A percentile compares a stretch with the other conserved stretches of the same genome.
Conservation (phyloP, 2,329 filamentous ascomycete species). For the Colletotrichum siamense region DNA sequence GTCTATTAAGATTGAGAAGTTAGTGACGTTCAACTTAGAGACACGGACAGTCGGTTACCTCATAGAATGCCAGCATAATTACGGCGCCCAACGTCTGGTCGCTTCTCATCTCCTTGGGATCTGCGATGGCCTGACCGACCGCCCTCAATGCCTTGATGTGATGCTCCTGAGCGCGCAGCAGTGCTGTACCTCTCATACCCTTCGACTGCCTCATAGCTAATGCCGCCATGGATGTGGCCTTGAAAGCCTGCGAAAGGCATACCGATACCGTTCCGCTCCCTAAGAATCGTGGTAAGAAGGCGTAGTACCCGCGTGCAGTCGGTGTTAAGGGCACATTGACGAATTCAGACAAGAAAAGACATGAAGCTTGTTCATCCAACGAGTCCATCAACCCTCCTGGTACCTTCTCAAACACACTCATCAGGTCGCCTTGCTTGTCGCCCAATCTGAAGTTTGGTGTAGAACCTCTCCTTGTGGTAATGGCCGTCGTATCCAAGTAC, state of each 20-base stretch:
- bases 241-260: slow-evolving; percentile 16
- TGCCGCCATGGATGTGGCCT: slow-evolving; percentile 20
- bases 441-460: background rate
- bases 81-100: slow-evolving; percentile 22
- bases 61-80: slow-evolving; percentile 22
- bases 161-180: slow-evolving; percentile 17
- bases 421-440: background rate
- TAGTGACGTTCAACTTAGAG: rapidly evolving
- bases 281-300: slow-evolving; percentile 15
- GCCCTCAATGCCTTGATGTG: slow-evolving; percentile 18
- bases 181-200: background rate
- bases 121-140: slow-evolving; percentile 12
- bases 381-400: slow-evolving; percentile 3
- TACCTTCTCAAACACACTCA: slow-evolving; percentile 5
- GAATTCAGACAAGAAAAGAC: slow-evolving; percentile 21
- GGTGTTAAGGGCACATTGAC: slow-evolving; percentile 14
- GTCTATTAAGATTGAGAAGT: background rate
- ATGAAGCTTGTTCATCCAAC: slow-evolving; percentile 20
- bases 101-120: slow-evolving; percentile 9
- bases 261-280: slow-evolving; percentile 7
- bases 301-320: slow-evolving; percentile 13
- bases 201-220: slow-evolving; percentile 16
- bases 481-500: background rate
- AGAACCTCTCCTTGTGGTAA: background rate
- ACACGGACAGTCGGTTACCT: background rate